These are phyloP conservation scores for Selaginella moellendorffii DNA, from an alignment of 75 land plant genomes.

Conservation along the genomic window DNA sequence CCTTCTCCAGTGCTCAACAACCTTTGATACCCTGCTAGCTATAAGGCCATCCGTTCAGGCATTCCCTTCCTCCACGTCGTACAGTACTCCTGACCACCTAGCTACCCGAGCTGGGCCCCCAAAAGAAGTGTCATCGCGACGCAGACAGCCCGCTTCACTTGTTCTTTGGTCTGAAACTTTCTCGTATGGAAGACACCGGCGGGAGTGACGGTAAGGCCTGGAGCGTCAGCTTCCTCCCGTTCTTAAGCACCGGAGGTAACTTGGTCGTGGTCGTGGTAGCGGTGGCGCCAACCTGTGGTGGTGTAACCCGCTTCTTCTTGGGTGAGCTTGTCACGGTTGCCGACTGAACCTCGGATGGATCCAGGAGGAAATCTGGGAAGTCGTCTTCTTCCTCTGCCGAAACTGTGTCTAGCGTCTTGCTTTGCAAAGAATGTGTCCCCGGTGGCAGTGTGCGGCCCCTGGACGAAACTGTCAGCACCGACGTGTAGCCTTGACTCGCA, in stretches of 20 bases:
- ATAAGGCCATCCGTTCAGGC: too few species aligned
- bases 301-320: conserved; percentile 63
- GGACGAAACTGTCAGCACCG: not conserved
- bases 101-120: too few species aligned
- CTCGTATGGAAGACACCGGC: conserved; percentile 31
- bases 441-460: not conserved
- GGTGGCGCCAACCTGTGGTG: conserved; percentile 25
- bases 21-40: too few species aligned
- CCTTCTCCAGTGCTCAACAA: too few species aligned
- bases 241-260: conserved; percentile 37
- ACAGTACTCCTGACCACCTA: too few species aligned
- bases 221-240: conserved; percentile 53
- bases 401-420: not conserved
- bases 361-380: conserved; percentile 47
- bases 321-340: conserved; percentile 38
- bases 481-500: too few species aligned
- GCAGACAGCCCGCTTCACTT: too few species aligned
- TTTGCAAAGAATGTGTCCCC: not conserved
- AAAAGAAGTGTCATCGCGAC: too few species aligned
- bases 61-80: too few species aligned
- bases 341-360: conserved; percentile 12
- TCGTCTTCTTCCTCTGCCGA: conserved; percentile 24
- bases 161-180: not conserved
- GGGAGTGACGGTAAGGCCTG: conserved; percentile 60
- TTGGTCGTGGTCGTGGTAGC: not conserved